phyloP scores from a whole-genome alignment of 106 monocot species.

The Dendrobium huoshanense region DNA sequence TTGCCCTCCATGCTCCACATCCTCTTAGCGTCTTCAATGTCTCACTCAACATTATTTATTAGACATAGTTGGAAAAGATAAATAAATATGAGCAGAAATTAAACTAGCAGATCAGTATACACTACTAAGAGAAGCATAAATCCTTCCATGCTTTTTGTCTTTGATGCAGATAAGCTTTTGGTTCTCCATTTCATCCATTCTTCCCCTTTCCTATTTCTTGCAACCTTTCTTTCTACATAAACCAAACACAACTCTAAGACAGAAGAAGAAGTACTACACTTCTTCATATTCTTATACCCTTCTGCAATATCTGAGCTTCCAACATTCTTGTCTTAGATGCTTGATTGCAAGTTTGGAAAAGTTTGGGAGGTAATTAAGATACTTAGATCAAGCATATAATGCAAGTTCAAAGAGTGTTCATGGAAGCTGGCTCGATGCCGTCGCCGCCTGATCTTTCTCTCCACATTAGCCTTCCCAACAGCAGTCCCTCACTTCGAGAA shows the following conservation, averaged over 20 bases:
- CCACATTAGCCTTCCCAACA: constrained; percentile 17
- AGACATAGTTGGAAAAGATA: background rate
- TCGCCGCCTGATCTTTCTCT: constrained; percentile 25
- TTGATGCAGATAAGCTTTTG: background rate
- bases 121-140: background rate
- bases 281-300: background rate
- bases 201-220: background rate
- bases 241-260: background rate
- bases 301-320: background rate
- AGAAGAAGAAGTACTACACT: background rate
- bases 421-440: background rate
- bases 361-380: background rate
- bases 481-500: background rate
- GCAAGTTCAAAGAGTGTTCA: constrained; percentile 5
- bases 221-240: background rate
- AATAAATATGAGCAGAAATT: background rate
- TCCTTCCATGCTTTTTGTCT: constrained; percentile 6
- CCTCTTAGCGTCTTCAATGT: background rate
- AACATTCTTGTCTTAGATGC: background rate
- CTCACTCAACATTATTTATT: background rate
- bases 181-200: background rate
- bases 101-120: background rate
- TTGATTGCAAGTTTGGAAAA: background rate
- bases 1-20: constrained; percentile 1
- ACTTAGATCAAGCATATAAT: background rate